Evolutionary conservation across 768 basidiomycete species (phyloP), one percentile per base, ranked within the genome.

Genomic region (Rhizopogon vulgaris): DNA sequence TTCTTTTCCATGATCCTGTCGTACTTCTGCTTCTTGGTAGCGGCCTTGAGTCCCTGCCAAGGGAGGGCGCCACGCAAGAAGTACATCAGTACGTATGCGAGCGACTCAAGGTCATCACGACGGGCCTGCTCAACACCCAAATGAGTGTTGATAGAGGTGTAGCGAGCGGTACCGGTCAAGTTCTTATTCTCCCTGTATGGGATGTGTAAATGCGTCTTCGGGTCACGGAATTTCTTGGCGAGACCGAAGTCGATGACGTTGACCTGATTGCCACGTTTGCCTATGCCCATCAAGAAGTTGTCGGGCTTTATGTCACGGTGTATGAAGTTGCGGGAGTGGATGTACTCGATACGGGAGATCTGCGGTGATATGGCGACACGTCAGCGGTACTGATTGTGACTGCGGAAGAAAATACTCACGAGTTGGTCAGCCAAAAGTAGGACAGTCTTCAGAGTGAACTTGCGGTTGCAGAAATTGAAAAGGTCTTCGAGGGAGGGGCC

Each of bases 1-100:
- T 99, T 99, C 84, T 99, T 99, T 76, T 99, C 96, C 96, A 99
- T 99, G 76, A 99, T 99, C 55, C 96, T 87, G 73, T 98, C 96
- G 71, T 98, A 98, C 77, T 99, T 99, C 80, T 99, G 96, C 83
- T 99, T 99, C 91, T 99, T 99, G 54, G 96, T 99, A 38, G 95
- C 95, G 54, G 96, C 96, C 77, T 99, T 99, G 68, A 99, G 83
- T 54, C 96, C 96, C 71, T 99, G 96, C 95, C 95, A 99, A 30
- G 95, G 95, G 40, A 99, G 83, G 52, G 92, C 87, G 45, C 95
- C 96, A 58, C 95, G 93, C 58, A 99, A 87, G 83, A 99, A 99
- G 78, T 99, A 99, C 95, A 99, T 97, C 60, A 99, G 83, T 22
- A 98, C 96, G 65, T 99, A 99, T 53, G 94, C 95, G 54, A 99